phyloP scores from a whole-genome alignment of 805 yeast species.

The Starmerella vaccinii region DNA sequence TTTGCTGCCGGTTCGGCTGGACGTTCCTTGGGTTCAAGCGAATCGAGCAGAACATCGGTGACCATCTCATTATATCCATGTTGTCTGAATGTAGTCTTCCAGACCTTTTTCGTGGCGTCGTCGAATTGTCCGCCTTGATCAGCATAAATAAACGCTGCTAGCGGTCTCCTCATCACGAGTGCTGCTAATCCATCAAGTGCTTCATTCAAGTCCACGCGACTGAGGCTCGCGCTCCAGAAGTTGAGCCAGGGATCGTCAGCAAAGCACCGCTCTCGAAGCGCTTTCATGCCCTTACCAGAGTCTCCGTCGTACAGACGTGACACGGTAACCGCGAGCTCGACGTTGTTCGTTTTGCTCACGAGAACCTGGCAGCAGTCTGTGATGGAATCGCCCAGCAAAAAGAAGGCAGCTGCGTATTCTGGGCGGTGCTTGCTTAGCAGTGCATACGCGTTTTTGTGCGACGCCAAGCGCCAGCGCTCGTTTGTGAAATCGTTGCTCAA shows the following conservation, averaged over 20 bases:
- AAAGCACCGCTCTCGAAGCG: conserved; percentile 11
- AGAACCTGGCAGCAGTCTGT: conserved; percentile 71
- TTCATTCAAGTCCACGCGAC: conserved; percentile 25
- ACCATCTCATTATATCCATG: not conserved
- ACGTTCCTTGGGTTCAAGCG: not conserved
- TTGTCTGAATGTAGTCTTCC: not conserved
- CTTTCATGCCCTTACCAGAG: conserved; percentile 41
- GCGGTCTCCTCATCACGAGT: not conserved
- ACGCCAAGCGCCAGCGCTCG: conserved; percentile 77
- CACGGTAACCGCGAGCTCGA: conserved; percentile 67
- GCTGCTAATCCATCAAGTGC: not conserved
- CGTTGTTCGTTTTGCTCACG: conserved; percentile 54
- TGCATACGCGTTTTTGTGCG: conserved; percentile 85
- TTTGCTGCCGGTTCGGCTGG: not conserved
- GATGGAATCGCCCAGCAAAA: conserved; percentile 63
- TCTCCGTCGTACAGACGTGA: conserved; percentile 67
- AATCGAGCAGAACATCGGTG: not conserved
- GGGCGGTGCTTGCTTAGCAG: conserved; percentile 78
- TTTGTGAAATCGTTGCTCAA: conserved; percentile 64
- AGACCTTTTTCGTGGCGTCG: not conserved
- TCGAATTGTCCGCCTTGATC: conserved; percentile 7
- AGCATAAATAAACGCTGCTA: not conserved
- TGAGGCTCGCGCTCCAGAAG: conserved; percentile 4
- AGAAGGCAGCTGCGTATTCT: conserved; percentile 80
- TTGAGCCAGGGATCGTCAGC: conserved; percentile 18